Evolutionary conservation across 106 monocot species (phyloP), one percentile per base, ranked within the genome.

Genomic region (Acanthochlamys bracteata): DNA sequence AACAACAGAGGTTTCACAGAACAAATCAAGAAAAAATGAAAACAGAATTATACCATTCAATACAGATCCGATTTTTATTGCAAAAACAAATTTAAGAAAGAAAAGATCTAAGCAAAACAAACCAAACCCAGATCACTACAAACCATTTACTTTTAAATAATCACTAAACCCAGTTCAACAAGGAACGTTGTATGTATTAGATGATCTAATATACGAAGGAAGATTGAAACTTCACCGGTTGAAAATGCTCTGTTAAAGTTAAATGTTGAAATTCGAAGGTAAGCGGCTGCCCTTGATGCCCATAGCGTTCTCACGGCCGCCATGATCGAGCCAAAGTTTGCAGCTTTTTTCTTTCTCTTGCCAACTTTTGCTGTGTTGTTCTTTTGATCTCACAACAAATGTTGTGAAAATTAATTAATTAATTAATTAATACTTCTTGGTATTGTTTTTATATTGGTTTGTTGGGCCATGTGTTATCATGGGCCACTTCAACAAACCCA

Each of bases 201-300:
- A 59, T 49, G 49, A 49, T 49, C 49, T 17, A 49, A 43, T 9
- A 2, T 14, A 49, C 15, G 9, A 49, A 2, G 17, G 10, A 49
- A 14, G 24, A 45, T 21, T 10, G n/a, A 17, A 59, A 24, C 25
- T 13, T 47, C 27, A 88, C 92, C 92, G 42, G 84, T 71, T 25
- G 92, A 67, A 66, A 92, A 92, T 15, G 73, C 84, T 53, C 92
- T 81, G 54, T 64, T 64, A 62, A 92, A 80, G 61, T 64, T 64
- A 62, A 92, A 80, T 56, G 74, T 63, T 59, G 92, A 92, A 74
- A 92, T 84, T 74, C 76, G 71, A n/a, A 92, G 75, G 72, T 73
- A 81, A 17, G 84, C 73, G 57, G 92, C 87, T 55, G 87, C 82
- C 67, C 84, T 79, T 40, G 92, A 88, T 16, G 88, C 92, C 87